Base-by-base conservation (phyloP, 2,329 filamentous ascomycete genomes). In the Canariomyces notabilis region DNA sequence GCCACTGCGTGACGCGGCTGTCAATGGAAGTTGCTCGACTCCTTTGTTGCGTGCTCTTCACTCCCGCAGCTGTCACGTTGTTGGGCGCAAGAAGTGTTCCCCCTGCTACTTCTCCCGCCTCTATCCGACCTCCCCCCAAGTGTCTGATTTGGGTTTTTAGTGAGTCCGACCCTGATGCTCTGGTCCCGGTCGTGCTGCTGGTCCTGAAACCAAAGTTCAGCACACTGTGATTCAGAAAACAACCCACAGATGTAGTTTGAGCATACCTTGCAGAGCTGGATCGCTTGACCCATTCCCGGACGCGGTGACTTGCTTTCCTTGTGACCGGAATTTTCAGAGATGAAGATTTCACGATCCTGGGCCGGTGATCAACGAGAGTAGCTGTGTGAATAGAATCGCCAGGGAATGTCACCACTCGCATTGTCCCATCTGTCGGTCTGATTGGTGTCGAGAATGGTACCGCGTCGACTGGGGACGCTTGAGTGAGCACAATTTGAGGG, bases 1-100 rank as follows among this genome's bases (percentile, higher is more conserved):
- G 46, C 57, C 57, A 59, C 35, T 58, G 55, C 2, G 55, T 59
- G n/a, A 50, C 44, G 14, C 55, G 52, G 40, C 54, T 58, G 7
- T 59, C 57, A 9, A 41, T 42, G 7, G 50, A 53, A 22, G 35
- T 47, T 8, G 46, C 19, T 12, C 36, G 42, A 11, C 44, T 45
- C 19, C 15, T 42, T 4, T 37, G 31, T 11, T 40, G n/a, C 8
- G 29, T 42, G 6, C 21, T 38, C 1, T 42, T 19, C 6, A 14
- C 15, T 3, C 46, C 22, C 5, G 39, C 9, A 2, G 39, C 16
- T 3, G 42, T 41, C 9, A 41, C 39, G 16, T 20, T 40, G 38
- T 44, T 44, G n/a, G n/a, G n/a, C 40, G 33, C 29, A 15, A 12
- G 8, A 8, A 12, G 26, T 12, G 35, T 35, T 16, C 37, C 15